Evolutionary conservation across 208 protist species (phyloP), one percentile per base, ranked within the genome.

Genomic region (Crithidia fasciculata): DNA sequence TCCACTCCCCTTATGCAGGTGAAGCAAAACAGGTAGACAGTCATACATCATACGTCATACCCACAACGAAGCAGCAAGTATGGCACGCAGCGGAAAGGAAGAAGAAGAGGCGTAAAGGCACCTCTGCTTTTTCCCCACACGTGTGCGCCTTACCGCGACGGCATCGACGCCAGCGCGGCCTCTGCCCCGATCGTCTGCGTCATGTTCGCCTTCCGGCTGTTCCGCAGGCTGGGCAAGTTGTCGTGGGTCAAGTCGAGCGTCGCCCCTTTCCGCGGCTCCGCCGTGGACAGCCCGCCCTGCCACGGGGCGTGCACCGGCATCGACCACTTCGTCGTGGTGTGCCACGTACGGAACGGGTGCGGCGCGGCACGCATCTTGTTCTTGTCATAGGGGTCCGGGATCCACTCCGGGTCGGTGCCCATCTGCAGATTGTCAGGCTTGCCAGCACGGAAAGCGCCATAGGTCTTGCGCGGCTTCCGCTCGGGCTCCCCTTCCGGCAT

Each of bases 281-380:
- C 84, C 18, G 93, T 97, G 53, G 81, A 72, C 68, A 91, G 72
- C 16, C 93, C 93, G 3, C 90, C 88, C 36, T 82, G 82, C 91
- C 93, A 97, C 56, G 93, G 89, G 39, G 93, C 91, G 72, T 86
- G 61, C 45, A 82, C 85, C 45, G 93, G 93, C 93, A 95, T 95
- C 40, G 87, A 93, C 83, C 85, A 93, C 79, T 97, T 97, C 57
- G 90, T 93, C 52, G 83, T 74, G 12, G 93, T 97, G 79, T 97
- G 89, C 89, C 90, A 97, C 44, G 90, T 97, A 39, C 88, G 83
- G 82, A 97, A 95, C 12, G 90, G 93, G 39, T 86, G 77, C 18
- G 74, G 60, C 5, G 83, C 59, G 64, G 80, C 83, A 72, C 87
- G 87, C 52, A 97, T 82, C 36, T 67, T 50, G 10, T 68, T 81